Evolutionary conservation across 2,329 filamentous ascomycete genomes (phyloP), one percentile per base, ranked within the genome.

Genomic region (Nigrospora oryzae): DNA sequence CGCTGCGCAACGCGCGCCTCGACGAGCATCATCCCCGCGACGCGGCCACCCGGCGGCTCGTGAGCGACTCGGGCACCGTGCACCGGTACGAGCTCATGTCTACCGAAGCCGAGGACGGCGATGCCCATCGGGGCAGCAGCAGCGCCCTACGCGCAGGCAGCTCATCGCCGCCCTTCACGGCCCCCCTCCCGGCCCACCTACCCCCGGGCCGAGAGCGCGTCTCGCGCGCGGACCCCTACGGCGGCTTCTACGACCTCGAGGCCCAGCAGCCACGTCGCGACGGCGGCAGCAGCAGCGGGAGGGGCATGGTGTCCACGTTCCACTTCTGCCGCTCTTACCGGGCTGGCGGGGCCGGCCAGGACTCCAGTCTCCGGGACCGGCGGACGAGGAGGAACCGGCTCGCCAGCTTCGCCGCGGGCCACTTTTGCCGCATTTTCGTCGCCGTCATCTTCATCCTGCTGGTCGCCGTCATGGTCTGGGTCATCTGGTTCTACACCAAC

Each of bases 11-110:
- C 38, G n/a, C 38, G 13, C 15, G 38, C 17, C 28, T 36, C 14
- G 15, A 14, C 34, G 15, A n/a, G 14, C 7, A 36, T 13, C n/a
- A 13, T 14, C 13, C 2, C 14, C 34, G 11, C 34, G 12, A 10
- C 16, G n/a, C 31, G 34, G 6, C 12, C 19, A 23, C 39, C 19
- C 31, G 30, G 39, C 40, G 40, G 7, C 13, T 36, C 33, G 35
- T 42, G 32, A 36, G 40, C 33, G 40, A 42, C n/a, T 12, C 40
- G 32, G 40, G 40, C 11, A 42, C 40, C 16, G 40, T 42, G 8
- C 40, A 16, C 19, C 40, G 19, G 19, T 42, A 42, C 14, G 32
- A 30, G 13, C 15, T 13, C 3, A 34, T 13, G 10, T 23, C 23
- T 8, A 33, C 35, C 10, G 19, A 28, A 13, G 33, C 10, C 19